Conservation (phyloP, 768 basidiomycete species). For the Lactifluus volemus region DNA sequence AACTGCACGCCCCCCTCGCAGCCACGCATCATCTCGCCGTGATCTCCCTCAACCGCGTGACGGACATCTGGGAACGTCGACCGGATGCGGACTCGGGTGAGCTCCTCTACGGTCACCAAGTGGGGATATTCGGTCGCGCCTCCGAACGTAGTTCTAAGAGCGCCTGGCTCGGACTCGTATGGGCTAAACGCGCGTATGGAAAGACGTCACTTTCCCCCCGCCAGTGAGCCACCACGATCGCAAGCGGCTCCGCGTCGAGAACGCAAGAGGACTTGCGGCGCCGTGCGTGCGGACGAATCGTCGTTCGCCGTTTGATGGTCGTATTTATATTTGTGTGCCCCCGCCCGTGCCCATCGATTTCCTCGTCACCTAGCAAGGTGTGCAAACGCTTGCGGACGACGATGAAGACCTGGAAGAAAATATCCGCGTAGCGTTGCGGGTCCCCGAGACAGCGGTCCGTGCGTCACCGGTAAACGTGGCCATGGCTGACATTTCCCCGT, state of each 20-base stretch:
- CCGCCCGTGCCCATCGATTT: slow-evolving; percentile 62
- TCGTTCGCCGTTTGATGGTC: slow-evolving; percentile 65
- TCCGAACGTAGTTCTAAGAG: slow-evolving; percentile 56
- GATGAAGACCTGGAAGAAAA: not conserved
- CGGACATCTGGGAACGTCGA: slow-evolving; percentile 53
- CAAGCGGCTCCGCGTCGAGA: slow-evolving; percentile 26
- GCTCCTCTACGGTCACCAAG: slow-evolving; percentile 62
- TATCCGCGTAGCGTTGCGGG: too few species aligned
- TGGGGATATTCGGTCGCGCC: slow-evolving; percentile 66
- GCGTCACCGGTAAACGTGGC: not conserved
- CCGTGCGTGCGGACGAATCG: slow-evolving; percentile 33
- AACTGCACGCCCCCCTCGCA: slow-evolving; percentile 61
- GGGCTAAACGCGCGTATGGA: slow-evolving; percentile 87
- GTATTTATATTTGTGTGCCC: slow-evolving; percentile 66
- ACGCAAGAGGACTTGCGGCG: not conserved
- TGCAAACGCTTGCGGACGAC: slow-evolving; percentile 25
- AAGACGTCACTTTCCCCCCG: slow-evolving; percentile 48
- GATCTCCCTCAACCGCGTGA: slow-evolving; percentile 83
- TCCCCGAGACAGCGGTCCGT: not conserved
- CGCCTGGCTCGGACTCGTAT: slow-evolving; percentile 78
- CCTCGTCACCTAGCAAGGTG: slow-evolving; percentile 54
- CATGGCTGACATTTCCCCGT: slow-evolving; percentile 6
- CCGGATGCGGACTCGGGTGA: slow-evolving; percentile 26
- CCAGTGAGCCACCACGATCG: slow-evolving; percentile 22
- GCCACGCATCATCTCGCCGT: slow-evolving; percentile 56